Base-by-base conservation (phyloP, 2,329 filamentous ascomycete species). In the Alternaria panax region DNA sequence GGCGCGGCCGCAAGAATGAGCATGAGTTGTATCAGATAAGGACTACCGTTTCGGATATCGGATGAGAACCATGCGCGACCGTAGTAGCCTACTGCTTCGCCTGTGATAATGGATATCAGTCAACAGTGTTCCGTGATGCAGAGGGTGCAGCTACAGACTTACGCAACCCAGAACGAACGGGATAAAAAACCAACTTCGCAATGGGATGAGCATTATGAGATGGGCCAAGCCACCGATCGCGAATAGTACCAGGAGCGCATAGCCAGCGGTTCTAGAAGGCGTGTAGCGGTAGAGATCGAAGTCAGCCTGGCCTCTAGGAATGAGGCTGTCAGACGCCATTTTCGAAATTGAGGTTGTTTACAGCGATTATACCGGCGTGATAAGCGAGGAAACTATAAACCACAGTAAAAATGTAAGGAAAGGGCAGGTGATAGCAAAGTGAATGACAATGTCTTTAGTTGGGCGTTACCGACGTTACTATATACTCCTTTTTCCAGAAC, bases 111-210 rank as follows among this genome's bases (percentile, higher is more conserved):
- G 3, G 16, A 18, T n/a, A 41, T 41, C 16, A 50, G 52, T n/a
- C 6, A 2, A 28, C 6, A 20, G 43, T 20, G 12, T 18, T 30
- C 2, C n/a, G 43, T 20, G 6, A 16, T 22, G 2, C 1, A 12
- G 2, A 20, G n/a, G 20, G 7, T 20, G 2, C 34, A n/a, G 34
- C 24, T 32, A 24, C 75, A 57, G 75, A 85, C 83, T 84, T n/a
- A 80, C 52, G 24, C 81, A 81, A n/a, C 84, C 84, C n/a, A 86
- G 68, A 4, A 83, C 57, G 51, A 86, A 83, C 0, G 84, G 81
- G 3, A 83, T 79, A 63, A 84, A 82, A 66, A 82, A 86, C 80
- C 81, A 85, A 24, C 55, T 57, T 34, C 59, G 57, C 2, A 59
- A 57, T 4, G 53, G 45, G 5, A 62, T 46, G n/a, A 66, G 46